Conservation (phyloP, 257 asterid genomes). For the Osmanthus fragrans region DNA sequence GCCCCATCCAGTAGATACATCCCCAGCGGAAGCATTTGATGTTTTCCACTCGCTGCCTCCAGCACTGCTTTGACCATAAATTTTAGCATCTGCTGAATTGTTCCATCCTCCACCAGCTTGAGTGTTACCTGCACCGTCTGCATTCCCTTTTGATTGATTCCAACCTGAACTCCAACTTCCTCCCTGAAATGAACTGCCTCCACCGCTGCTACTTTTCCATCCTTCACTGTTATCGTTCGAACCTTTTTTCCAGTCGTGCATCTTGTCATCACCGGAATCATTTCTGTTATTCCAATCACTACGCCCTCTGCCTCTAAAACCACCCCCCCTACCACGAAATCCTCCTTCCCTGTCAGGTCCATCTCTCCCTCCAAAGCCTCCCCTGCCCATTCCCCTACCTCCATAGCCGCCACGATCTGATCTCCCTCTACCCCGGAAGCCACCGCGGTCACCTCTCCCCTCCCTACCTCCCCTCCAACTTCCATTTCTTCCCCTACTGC, state of each 20-base stretch:
- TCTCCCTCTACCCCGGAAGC: slow-evolving; percentile 57
- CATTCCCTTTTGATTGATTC: slow-evolving; percentile 39
- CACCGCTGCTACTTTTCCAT: slow-evolving; percentile 46
- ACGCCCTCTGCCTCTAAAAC: slow-evolving; percentile 64
- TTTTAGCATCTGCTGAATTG: neutral
- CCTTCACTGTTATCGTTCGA: slow-evolving; percentile 41
- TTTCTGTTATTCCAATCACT: slow-evolving; percentile 67
- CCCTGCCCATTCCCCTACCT: slow-evolving; percentile 53
- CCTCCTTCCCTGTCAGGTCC: slow-evolving; percentile 37
- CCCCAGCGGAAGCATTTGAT: slow-evolving; percentile 26
- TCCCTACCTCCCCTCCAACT: slow-evolving; percentile 63
- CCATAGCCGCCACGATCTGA: slow-evolving; percentile 61
- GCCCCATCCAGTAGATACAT: slow-evolving; percentile 19
- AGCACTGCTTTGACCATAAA: slow-evolving; percentile 22
- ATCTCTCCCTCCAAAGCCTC: slow-evolving; percentile 54
- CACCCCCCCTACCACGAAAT: slow-evolving; percentile 36
- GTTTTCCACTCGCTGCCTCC: slow-evolving; percentile 33
- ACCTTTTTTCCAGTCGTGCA: slow-evolving; percentile 47
- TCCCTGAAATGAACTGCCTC: slow-evolving; percentile 37
- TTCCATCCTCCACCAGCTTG: slow-evolving; percentile 25
- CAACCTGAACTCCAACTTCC: slow-evolving; percentile 40
- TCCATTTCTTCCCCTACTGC: slow-evolving; percentile 61
- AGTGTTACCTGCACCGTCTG: slow-evolving; percentile 22
- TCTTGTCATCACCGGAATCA: slow-evolving; percentile 50
- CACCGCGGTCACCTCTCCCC: slow-evolving; percentile 64